Conservation (phyloP, 2,329 filamentous ascomycete genomes). For the Bisporella sp. region DNA sequence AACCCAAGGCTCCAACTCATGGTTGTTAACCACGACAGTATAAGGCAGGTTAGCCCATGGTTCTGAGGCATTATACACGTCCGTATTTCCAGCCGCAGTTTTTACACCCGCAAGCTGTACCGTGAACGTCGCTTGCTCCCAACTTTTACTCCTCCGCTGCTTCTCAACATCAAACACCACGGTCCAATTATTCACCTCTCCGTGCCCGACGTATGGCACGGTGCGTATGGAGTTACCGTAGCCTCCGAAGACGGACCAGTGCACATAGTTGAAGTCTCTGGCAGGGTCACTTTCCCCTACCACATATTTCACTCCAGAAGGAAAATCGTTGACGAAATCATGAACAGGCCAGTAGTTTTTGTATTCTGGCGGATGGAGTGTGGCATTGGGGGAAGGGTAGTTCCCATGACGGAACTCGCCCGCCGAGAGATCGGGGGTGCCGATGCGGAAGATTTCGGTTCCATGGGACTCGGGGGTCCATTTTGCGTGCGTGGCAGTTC, state of each 20-base stretch:
- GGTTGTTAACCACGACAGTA: slow-evolving; percentile 39
- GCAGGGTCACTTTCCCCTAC: slow-evolving; percentile 44
- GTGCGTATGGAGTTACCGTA: slow-evolving; percentile 40
- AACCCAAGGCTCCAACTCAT: slow-evolving; percentile 43
- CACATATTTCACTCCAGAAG: slow-evolving; percentile 48
- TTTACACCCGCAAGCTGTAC: slow-evolving; percentile 58
- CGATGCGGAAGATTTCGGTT: slow-evolving; percentile 54
- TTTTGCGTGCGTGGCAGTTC: slow-evolving; percentile 31
- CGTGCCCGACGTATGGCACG: slow-evolving; percentile 30
- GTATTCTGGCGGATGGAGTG: slow-evolving; percentile 48
- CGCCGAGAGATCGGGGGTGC: slow-evolving; percentile 52
- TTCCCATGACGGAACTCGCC: slow-evolving; percentile 56
- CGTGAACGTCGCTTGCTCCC: slow-evolving; percentile 46
- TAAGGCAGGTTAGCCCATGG: slow-evolving; percentile 46
- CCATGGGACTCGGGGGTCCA: slow-evolving; percentile 51
- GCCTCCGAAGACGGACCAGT: slow-evolving; percentile 58
- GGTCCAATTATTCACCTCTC: slow-evolving; percentile 53
- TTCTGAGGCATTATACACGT: slow-evolving; percentile 47
- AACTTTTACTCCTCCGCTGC: slow-evolving; percentile 34
- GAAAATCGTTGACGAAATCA: slow-evolving; percentile 54
- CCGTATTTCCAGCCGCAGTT: slow-evolving; percentile 54
- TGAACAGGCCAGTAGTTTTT: slow-evolving; percentile 54
- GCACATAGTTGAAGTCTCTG: slow-evolving; percentile 54
- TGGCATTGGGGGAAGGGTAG: slow-evolving; percentile 38
- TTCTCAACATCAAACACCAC: slow-evolving; percentile 42